Evolutionary conservation across 2,329 filamentous ascomycete species (phyloP).

Genomic region (Leptographium wingfieldii): DNA sequence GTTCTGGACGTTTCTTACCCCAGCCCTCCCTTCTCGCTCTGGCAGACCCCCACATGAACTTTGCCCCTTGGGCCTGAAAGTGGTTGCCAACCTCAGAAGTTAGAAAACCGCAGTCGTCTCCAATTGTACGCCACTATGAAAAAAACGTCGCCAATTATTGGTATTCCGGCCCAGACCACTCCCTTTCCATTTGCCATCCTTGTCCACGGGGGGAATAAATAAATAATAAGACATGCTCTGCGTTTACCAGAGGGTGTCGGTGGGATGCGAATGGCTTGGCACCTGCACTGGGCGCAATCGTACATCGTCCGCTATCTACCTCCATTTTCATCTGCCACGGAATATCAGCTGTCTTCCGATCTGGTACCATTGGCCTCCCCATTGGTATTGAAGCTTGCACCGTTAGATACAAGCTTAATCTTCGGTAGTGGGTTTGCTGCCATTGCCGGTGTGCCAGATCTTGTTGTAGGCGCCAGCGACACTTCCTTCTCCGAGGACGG

Average conservation of each 20-base stretch:
- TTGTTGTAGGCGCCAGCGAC: conserved; percentile 27
- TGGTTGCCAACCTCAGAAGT: background rate
- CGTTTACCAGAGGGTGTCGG: background rate
- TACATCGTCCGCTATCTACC: background rate
- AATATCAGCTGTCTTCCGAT: conserved; percentile 5
- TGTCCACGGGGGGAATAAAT: background rate
- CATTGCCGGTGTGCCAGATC: conserved; percentile 15
- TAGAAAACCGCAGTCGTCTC: background rate
- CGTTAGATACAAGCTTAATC: conserved; percentile 16
- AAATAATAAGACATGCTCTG: background rate
- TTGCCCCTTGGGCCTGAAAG: background rate
- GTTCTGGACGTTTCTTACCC: background rate
- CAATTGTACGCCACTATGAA: background rate
- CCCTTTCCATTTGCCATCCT: background rate
- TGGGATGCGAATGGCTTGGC: background rate
- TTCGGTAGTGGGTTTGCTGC: conserved; percentile 10
- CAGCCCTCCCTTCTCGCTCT: too few relatives aligned
- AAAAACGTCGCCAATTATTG: conserved; percentile 3
- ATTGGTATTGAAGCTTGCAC: conserved; percentile 4
- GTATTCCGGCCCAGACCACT: conserved; percentile 1
- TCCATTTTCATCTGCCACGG: background rate
- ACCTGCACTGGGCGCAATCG: background rate
- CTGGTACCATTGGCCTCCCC: conserved; percentile 1
- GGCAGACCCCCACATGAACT: background rate
- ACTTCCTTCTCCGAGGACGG: conserved; percentile 21